phyloP scores from a whole-genome alignment of 1,284 basidiomycete genomes.

The Trichosporon asahii region DNA sequence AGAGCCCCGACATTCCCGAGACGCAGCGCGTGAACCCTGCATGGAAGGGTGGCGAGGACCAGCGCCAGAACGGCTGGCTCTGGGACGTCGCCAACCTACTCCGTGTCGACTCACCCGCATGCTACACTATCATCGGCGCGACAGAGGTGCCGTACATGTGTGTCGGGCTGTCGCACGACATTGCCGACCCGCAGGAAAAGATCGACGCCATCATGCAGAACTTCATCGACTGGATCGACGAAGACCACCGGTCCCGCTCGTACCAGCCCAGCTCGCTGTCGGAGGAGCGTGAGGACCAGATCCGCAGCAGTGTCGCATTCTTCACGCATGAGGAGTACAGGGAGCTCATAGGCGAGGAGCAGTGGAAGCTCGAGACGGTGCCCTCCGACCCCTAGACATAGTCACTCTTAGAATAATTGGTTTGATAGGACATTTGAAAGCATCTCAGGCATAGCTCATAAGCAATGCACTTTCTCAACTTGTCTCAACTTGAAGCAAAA shows the following conservation, averaged over 20 bases:
- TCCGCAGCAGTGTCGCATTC: not conserved
- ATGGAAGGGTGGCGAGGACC: not conserved
- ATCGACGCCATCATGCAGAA: not conserved
- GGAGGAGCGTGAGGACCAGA: not conserved
- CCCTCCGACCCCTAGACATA: not conserved
- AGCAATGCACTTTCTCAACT: too few species aligned
- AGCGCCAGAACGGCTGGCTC: not conserved
- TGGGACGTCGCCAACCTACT: not conserved
- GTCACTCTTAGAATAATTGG: not conserved
- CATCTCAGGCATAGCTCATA: not conserved
- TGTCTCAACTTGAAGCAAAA: too few species aligned
- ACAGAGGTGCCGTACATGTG: constrained; percentile 2
- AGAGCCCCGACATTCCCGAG: not conserved
- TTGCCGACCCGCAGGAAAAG: not conserved
- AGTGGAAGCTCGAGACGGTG: not conserved
- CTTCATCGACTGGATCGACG: not conserved
- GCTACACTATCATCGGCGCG: not conserved
- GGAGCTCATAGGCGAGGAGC: constrained; percentile 1
- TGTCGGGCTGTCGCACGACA: not conserved
- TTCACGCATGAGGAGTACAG: constrained; percentile 2
- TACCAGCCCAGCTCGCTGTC: not conserved
- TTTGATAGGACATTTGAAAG: not conserved
- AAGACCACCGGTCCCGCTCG: not conserved
- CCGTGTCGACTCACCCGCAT: not conserved
- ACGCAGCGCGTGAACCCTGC: not conserved